Conservation (phyloP, 2,329 filamentous ascomycete species). For the Pseudonectria foliicola region DNA sequence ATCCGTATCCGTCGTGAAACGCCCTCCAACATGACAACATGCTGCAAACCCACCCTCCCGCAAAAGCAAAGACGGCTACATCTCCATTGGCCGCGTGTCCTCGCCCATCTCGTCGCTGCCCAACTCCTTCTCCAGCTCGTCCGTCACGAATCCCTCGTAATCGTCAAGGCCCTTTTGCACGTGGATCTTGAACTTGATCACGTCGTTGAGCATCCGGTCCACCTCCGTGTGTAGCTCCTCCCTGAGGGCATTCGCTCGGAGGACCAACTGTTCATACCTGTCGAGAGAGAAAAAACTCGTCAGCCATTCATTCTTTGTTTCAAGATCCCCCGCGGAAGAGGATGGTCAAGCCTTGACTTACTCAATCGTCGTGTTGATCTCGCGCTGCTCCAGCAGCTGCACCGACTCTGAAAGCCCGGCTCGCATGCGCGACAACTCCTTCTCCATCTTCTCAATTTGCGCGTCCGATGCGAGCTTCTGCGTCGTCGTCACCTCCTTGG, state of each 20-base stretch:
- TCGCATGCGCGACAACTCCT: slow-evolving; percentile 91
- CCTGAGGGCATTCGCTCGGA: slow-evolving; percentile 74
- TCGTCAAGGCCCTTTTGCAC: slow-evolving; percentile 88
- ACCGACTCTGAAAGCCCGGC: slow-evolving; percentile 76
- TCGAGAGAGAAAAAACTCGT: not conserved
- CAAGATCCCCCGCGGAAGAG: no score
- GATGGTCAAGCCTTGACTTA: slow-evolving; percentile 36
- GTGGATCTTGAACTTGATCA: slow-evolving; percentile 98
- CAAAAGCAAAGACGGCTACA: slow-evolving; percentile 2
- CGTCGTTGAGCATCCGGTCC: slow-evolving; percentile 90
- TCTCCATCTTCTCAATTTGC: slow-evolving; percentile 98
- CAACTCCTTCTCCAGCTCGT: slow-evolving; percentile 83
- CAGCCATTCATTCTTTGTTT: no score
- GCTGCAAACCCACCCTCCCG: not conserved
- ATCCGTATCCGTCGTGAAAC: not conserved
- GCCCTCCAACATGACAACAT: slow-evolving; percentile 5
- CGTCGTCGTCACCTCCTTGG: slow-evolving; percentile 76
- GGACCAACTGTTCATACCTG: slow-evolving; percentile 86
- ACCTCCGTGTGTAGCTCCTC: slow-evolving; percentile 98
- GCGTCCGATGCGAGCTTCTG: slow-evolving; percentile 85
- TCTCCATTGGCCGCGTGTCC: slow-evolving; percentile 45
- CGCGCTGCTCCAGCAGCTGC: slow-evolving; percentile 85
- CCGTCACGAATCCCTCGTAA: slow-evolving; percentile 87
- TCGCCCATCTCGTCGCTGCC: slow-evolving; percentile 54
- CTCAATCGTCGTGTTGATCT: slow-evolving; percentile 97